Evolutionary conservation across 192 early-diverging fungal genomes (phyloP).

Genomic region (Backusella circina): DNA sequence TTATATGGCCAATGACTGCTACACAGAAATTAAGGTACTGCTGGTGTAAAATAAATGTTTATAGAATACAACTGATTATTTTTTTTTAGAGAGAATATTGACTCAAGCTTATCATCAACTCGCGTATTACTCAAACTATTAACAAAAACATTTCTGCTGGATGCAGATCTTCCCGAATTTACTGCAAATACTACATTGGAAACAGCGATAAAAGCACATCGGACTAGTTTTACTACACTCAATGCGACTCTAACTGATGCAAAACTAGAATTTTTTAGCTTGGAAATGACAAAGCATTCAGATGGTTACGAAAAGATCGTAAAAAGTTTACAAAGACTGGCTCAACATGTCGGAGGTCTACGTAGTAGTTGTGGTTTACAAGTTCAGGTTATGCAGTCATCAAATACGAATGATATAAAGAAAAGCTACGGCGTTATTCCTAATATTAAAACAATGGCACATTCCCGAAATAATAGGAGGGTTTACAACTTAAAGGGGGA

Average conservation of each 20-base stretch:
- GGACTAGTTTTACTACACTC: constrained; percentile 52
- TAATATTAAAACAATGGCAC: background rate
- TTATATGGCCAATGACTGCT: constrained; percentile 48
- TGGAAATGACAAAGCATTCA: constrained; percentile 47
- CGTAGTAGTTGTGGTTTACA: constrained; percentile 65
- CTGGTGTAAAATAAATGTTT: background rate
- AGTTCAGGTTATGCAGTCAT: constrained; percentile 44
- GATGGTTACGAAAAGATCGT: constrained; percentile 43
- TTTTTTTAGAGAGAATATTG: constrained; percentile 35
- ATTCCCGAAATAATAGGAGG: background rate
- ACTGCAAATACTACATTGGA: constrained; percentile 49
- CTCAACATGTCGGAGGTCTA: constrained; percentile 64
- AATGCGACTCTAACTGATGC: constrained; percentile 47
- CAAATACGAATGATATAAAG: background rate
- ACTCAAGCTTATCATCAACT: constrained; percentile 51
- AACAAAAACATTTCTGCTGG: constrained; percentile 58
- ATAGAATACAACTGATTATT: background rate
- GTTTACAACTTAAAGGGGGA: constrained; percentile 1
- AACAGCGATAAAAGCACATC: constrained; percentile 52
- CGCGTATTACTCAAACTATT: constrained; percentile 53
- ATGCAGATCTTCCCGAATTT: constrained; percentile 46
- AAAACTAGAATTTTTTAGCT: constrained; percentile 45
- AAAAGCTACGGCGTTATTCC: background rate
- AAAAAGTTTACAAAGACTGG: constrained; percentile 54
- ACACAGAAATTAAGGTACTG: constrained; percentile 43